Conservation (phyloP, 1,284 basidiomycete species). For the Microbotryum lychnidis-dioicae region DNA sequence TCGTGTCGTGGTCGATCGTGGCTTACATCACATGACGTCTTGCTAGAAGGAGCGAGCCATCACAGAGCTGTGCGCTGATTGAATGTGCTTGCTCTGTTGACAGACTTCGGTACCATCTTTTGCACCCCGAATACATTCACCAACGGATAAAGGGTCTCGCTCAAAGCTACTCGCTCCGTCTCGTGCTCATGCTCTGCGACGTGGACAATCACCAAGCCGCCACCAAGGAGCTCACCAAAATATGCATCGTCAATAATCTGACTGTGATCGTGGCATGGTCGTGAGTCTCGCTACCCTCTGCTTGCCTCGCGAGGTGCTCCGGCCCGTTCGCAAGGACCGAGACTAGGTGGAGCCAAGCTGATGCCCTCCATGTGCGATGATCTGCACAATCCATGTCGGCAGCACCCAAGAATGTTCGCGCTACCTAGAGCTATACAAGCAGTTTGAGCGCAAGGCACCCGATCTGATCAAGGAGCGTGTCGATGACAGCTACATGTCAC, state of each 20-base stretch:
- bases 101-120: constrained; percentile 86
- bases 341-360: not conserved
- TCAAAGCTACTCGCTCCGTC: constrained; percentile 68
- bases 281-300: constrained; percentile 46
- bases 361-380: not conserved
- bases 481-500: constrained; percentile 75
- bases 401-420: constrained; percentile 84
- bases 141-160: constrained; percentile 78
- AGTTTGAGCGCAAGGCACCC: constrained; percentile 86
- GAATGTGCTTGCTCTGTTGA: not conserved
- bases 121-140: constrained; percentile 96
- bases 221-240: constrained; percentile 87
- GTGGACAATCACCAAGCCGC: constrained; percentile 83
- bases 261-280: constrained; percentile 89
- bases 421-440: constrained; percentile 85
- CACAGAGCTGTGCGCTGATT: not conserved
- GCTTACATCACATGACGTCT: not conserved
- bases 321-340: not conserved
- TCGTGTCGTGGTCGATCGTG: not conserved
- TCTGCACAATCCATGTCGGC: not conserved
- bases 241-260: constrained; percentile 72
- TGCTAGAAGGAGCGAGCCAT: not conserved
- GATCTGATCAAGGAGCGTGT: constrained; percentile 88
- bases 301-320: not conserved
- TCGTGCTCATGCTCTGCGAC: constrained; percentile 88